These are phyloP conservation scores for Akebia trifoliata DNA, from an alignment of 164 flowering plant genomes.

Conservation along the genomic window DNA sequence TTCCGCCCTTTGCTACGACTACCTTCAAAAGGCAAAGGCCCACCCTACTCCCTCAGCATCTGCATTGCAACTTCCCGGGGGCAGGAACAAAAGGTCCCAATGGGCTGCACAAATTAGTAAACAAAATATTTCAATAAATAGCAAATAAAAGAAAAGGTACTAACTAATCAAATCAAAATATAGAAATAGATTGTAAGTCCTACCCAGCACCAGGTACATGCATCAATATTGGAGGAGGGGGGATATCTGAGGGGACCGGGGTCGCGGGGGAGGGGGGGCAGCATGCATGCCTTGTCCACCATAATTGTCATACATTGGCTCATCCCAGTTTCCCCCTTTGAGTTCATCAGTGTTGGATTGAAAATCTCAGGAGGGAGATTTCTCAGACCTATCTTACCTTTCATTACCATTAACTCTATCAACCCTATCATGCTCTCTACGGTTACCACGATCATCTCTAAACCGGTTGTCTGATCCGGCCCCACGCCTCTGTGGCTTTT, in stretches of 20 bases:
- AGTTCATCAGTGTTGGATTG: slow-evolving; percentile 47
- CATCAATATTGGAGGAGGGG: slow-evolving; percentile 84
- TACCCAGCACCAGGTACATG: slow-evolving; percentile 99
- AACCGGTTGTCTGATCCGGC: slow-evolving; percentile 22
- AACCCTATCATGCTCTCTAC: slow-evolving; percentile 51
- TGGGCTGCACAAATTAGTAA: slow-evolving; percentile 51
- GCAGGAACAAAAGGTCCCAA: slow-evolving; percentile 99
- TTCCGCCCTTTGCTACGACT: slow-evolving; percentile 60
- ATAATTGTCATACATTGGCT: slow-evolving; percentile 66
- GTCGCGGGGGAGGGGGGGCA: slow-evolving; percentile 52
- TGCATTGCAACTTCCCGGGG: slow-evolving; percentile 99
- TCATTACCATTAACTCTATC: slow-evolving; percentile 53
- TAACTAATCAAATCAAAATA: neutral
- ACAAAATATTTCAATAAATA: neutral
- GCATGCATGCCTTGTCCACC: slow-evolving; percentile 71
- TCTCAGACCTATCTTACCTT: slow-evolving; percentile 69
- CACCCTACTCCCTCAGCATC: slow-evolving; percentile 90
- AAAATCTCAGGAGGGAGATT: slow-evolving; percentile 53
- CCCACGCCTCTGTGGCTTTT: slow-evolving; percentile 59
- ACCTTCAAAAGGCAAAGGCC: slow-evolving; percentile 75
- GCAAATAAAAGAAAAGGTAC: neutral
- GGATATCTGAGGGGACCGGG: slow-evolving; percentile 78
- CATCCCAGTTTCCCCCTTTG: slow-evolving; percentile 64
- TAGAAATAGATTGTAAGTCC: slow-evolving; percentile 16
- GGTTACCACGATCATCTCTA: slow-evolving; percentile 70